A percentile compares a stretch with the other conserved stretches of the same genome.
phyloP scores from a whole-genome alignment of 768 basidiomycete genomes.

The Trametes gibbosa region DNA sequence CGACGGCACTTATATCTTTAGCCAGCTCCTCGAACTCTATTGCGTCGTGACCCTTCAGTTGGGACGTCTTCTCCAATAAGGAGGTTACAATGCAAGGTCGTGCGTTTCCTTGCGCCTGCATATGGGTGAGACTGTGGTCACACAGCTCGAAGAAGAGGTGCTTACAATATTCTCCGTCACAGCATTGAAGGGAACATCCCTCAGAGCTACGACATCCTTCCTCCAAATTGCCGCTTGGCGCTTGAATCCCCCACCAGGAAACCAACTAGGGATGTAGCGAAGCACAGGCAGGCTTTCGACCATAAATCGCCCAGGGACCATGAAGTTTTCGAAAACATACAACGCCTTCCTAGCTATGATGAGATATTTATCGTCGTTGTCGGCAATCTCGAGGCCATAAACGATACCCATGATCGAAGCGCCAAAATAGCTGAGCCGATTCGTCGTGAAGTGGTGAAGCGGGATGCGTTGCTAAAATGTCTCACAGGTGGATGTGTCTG shows the following conservation, averaged over 20 bases:
- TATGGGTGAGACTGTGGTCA: neutral
- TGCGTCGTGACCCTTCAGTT: neutral
- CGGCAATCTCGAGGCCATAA: conserved; percentile 20
- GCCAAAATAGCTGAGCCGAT: neutral
- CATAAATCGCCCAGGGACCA: conserved; percentile 39
- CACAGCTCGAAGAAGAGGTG: too few species aligned
- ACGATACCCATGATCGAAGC: conserved; percentile 21
- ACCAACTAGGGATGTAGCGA: conserved; percentile 25
- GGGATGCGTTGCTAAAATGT: too few species aligned
- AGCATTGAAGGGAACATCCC: conserved; percentile 22
- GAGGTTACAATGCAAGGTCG: conserved; percentile 1
- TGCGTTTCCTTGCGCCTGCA: neutral
- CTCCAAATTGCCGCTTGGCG: conserved; percentile 21
- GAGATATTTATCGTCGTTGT: conserved; percentile 18
- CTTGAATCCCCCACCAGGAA: conserved; percentile 28
- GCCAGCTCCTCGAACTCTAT: neutral
- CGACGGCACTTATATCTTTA: neutral
- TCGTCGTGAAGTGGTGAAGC: neutral
- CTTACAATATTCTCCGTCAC: conserved; percentile 11
- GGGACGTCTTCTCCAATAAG: neutral
- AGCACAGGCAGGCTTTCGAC: conserved; percentile 37
- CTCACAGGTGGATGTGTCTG: conserved; percentile 1
- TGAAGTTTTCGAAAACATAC: conserved; percentile 7
- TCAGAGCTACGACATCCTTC: conserved; percentile 14
- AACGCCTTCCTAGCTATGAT: conserved; percentile 18